These are phyloP conservation scores for Vaccinium macrocarpon DNA, from an alignment of 148 eudicot genomes.

Conservation along the genomic window DNA sequence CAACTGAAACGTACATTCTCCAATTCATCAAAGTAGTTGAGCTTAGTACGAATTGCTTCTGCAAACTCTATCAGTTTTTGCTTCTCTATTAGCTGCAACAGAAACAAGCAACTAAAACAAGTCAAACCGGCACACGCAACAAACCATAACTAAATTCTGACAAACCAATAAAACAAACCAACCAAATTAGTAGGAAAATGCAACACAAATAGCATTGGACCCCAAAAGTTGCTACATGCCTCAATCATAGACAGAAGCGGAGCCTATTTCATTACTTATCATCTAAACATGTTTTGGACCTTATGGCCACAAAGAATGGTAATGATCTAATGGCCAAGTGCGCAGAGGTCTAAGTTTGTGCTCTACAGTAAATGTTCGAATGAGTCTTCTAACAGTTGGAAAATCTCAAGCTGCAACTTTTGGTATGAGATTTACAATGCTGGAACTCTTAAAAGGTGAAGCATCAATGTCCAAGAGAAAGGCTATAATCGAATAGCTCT, in stretches of 20 bases:
- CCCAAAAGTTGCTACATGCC: not conserved
- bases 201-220: not conserved
- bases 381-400: not conserved
- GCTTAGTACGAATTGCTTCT: constrained; percentile 90
- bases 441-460: not conserved
- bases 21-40: constrained; percentile 91
- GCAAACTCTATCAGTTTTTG: constrained; percentile 91
- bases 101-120: constrained; percentile 9
- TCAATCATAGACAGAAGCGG: not conserved
- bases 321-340: not conserved
- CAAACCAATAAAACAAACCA: constrained; percentile 9
- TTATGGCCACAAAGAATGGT: not conserved
- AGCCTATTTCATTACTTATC: not conserved
- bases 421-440: not conserved
- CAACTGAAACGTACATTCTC: constrained; percentile 75
- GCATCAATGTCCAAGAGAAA: constrained; percentile 1
- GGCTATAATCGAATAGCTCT: not conserved
- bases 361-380: not conserved
- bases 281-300: not conserved
- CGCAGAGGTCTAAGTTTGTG: constrained; percentile 1
- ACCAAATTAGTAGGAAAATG: constrained; percentile 8
- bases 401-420: not conserved
- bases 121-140: constrained; percentile 11
- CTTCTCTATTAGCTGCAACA: constrained; percentile 82
- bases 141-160: not conserved